Evolutionary conservation across 495 filamentous ascomycete species (phyloP), one percentile per base, ranked within the genome.

Genomic region (Podospora sp.): DNA sequence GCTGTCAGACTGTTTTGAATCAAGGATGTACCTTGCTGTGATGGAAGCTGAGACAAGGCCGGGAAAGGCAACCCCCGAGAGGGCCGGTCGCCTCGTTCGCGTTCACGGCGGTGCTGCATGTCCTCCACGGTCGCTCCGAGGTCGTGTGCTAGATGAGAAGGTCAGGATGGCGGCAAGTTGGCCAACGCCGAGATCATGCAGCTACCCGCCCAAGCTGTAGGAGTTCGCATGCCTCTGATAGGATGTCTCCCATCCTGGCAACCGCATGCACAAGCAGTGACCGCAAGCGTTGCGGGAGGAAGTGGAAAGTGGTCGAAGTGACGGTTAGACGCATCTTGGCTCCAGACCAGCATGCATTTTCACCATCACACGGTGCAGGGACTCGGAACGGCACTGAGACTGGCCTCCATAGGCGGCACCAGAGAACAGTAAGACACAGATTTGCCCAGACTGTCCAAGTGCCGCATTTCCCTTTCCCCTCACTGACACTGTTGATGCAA

Each of bases 111-210:
- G 56, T 68, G 14, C 40, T 14, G 40, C 40, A 46, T 46, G 40
- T 14, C 40, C 40, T 12, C 16, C 40, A 46, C 16, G 24, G 21
- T 20, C 50, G 35, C 33, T 25, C 26, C 59, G 55, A 12, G 21
- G 49, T 55, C 62, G n/a, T 22, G n/a, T 33, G 25, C 62, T 27
- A 26, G 9, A 53, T 33, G 26, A 46, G 40, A 52, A 53, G 24
- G 20, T 16, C 35, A 68, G 65, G 67, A 68, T 52, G 56, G 46
- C 57, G 24, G 20, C 33, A 50, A 26, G 24, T 49, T 63, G 36
- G 55, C 68, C 64, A 60, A 59, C 51, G 29, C 62, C 18, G 56
- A 67, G 65, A 68, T 69, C 69, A 65, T 62, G 69, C 63, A 70
- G 29, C 62, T 68, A 63, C 49, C 71, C 70, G 69, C 63, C 16